Evolutionary conservation across 2,329 filamentous ascomycete genomes (phyloP), one percentile per base, ranked within the genome.

Genomic region (Elsinoe ampelina): DNA sequence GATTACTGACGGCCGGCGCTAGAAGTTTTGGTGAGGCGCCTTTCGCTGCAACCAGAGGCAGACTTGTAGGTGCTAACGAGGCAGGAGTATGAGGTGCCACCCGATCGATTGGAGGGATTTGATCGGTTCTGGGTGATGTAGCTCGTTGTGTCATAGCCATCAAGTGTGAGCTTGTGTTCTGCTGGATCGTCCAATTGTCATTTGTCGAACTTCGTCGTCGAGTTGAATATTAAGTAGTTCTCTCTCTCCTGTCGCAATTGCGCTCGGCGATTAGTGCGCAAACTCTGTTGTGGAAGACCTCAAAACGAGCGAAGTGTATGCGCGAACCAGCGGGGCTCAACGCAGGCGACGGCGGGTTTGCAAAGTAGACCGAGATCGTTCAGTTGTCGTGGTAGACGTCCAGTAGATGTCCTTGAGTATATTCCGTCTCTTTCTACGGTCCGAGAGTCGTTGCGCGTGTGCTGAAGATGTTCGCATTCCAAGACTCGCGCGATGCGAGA

Each of bases 11-110:
- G 32, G 60, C 62, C 45, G 57, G 59, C 55, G 61, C 61, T 54
- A 58, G 48, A 19, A 22, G 48, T 19, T 34, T 45, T 36, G 52
- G 52, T 32, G 34, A 26, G 4, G 13, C 30, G 13, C 4, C 36
- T 19, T 42, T 55, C 17, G 48, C 58, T 76, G 70, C 62, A 20
- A 52, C 13, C 7, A 39, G 2, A 10, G 32, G 35, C 13, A 26
- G 15, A 15, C 35, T 39, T n/a, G 32, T 15, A 36, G 48, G 32
- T 38, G 48, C 26, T 15, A 52, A 17, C 17, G 48, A 52, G 15
- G 48, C 38, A 17, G 48, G 48, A 13, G 48, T 52, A 34, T 36
- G 35, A 19, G 48, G 48, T 22, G 48, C 48, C 17, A 39, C 10
- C 13, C 48, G 32, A 52, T 52, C 48, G 34, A 52, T 34, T 26